Conservation (phyloP, 1,284 basidiomycete species). For the Rhodofomes roseus region DNA sequence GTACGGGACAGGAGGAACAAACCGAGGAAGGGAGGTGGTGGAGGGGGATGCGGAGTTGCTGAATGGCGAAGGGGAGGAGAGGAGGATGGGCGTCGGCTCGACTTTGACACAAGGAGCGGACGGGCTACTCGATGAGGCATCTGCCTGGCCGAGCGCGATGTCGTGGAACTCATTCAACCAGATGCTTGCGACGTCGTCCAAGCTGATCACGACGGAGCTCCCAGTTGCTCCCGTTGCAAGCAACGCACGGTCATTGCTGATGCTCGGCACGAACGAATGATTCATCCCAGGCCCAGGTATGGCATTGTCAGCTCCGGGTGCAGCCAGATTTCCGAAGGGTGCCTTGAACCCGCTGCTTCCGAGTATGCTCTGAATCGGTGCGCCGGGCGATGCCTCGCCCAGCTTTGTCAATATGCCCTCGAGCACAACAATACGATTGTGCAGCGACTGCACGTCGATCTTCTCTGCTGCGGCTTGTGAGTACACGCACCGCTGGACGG, state of each 20-base stretch:
- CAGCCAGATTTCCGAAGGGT: neutral
- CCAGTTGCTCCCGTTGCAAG: conserved; percentile 38
- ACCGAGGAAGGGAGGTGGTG: neutral
- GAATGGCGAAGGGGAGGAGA: conserved; percentile 20
- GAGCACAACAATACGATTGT: conserved; percentile 69
- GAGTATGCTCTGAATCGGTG: conserved; percentile 15
- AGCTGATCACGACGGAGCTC: conserved; percentile 50
- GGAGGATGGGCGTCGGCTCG: conserved; percentile 37
- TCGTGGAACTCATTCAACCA: conserved; percentile 41
- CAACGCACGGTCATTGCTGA: conserved; percentile 36
- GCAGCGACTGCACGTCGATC: conserved; percentile 77
- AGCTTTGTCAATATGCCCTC: conserved; percentile 50
- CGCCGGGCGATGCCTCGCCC: conserved; percentile 15
- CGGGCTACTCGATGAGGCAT: conserved; percentile 11
- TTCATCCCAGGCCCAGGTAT: conserved; percentile 28
- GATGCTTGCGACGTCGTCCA: conserved; percentile 53
- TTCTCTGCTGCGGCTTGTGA: conserved; percentile 79
- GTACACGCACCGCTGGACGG: conserved; percentile 67
- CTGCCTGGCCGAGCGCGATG: conserved; percentile 11
- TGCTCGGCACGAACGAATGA: conserved; percentile 33
- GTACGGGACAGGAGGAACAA: conserved; percentile 16
- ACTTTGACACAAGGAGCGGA: conserved; percentile 38
- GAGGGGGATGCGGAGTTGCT: neutral
- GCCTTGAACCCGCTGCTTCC: conserved; percentile 20
- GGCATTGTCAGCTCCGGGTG: neutral